A percentile compares a stretch with the other conserved stretches of the same genome.
Evolutionary conservation across 2,329 filamentous ascomycete species (phyloP).

Genomic region (Sporothrix pallida): DNA sequence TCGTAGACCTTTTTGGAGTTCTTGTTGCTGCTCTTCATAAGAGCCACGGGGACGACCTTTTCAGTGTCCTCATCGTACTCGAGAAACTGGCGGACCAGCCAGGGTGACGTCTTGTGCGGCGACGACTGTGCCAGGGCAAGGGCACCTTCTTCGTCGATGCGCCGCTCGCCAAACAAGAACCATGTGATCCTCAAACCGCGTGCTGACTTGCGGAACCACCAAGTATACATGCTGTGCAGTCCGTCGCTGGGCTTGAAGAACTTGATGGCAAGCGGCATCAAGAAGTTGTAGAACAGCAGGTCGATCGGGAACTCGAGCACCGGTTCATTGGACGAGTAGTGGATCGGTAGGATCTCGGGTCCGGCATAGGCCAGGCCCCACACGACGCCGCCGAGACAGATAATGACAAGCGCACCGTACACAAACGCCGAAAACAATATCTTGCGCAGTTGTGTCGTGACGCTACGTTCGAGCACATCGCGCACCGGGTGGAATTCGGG

Average conservation of each 20-base stretch:
- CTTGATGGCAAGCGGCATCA: constrained; percentile 85
- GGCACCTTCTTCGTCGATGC: constrained; percentile 79
- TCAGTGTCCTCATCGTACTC: constrained; percentile 49
- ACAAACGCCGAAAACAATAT: constrained; percentile 96
- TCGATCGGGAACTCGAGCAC: constrained; percentile 94
- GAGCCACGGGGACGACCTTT: constrained; percentile 53
- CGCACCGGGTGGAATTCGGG: constrained; percentile 97
- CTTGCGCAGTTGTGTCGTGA: constrained; percentile 91
- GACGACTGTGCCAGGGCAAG: constrained; percentile 54
- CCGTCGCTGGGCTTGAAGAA: constrained; percentile 85
- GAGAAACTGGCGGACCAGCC: constrained; percentile 54
- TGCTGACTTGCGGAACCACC: constrained; percentile 94
- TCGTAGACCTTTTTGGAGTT: neutral
- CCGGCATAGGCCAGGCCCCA: constrained; percentile 80
- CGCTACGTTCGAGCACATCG: constrained; percentile 90
- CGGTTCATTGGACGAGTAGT: constrained; percentile 91
- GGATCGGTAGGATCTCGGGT: constrained; percentile 79
- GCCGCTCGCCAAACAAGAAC: constrained; percentile 88
- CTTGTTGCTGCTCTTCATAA: neutral
- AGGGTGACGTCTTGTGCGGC: constrained; percentile 44
- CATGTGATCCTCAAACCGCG: constrained; percentile 79
- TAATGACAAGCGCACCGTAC: constrained; percentile 88
- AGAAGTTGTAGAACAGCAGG: constrained; percentile 93
- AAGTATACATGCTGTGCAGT: constrained; percentile 84
- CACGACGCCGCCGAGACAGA: constrained; percentile 93